A percentile compares a stretch with the other conserved stretches of the same genome.
Conservation (phyloP, 805 yeast species). For the Yarrowia sp. region DNA sequence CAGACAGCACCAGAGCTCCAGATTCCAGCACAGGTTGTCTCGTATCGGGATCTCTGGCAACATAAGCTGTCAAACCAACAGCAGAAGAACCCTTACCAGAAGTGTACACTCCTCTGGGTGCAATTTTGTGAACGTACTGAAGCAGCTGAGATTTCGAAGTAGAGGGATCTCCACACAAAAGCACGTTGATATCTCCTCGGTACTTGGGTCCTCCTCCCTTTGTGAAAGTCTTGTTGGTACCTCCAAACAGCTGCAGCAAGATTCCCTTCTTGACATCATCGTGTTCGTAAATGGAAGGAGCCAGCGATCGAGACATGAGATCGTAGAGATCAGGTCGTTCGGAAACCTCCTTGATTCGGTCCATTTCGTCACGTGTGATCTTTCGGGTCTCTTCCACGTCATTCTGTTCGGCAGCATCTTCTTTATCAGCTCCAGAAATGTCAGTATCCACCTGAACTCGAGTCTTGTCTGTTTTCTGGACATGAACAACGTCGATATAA, state of each 20-base stretch:
- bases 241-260: slow-evolving; percentile 88
- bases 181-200: slow-evolving; percentile 90
- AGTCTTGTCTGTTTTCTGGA: slow-evolving; percentile 77
- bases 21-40: slow-evolving; percentile 89
- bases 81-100: slow-evolving; percentile 99
- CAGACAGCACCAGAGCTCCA: slow-evolving; percentile 94
- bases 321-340: slow-evolving; percentile 79
- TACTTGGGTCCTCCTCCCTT: slow-evolving; percentile 82
- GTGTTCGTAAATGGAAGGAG: slow-evolving; percentile 95
- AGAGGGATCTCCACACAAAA: slow-evolving; percentile 97
- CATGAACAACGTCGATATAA: slow-evolving; percentile 89
- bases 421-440: slow-evolving; percentile 43
- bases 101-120: slow-evolving; percentile 97
- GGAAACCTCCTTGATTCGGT: slow-evolving; percentile 57
- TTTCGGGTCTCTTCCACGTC: slow-evolving; percentile 76
- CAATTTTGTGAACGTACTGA: slow-evolving; percentile 93
- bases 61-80: slow-evolving; percentile 96
- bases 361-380: slow-evolving; percentile 66
- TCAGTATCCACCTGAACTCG: slow-evolving; percentile 78
- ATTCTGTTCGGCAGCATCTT: slow-evolving; percentile 47
- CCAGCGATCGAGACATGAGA: slow-evolving; percentile 79
- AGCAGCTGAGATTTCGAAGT: slow-evolving; percentile 93
- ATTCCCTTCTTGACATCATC: slow-evolving; percentile 97
- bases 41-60: slow-evolving; percentile 91
- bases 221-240: slow-evolving; percentile 79